Percentiles rank a stretch among this genome's conserved stretches.
Conservation (phyloP, 83 land plant genomes). For the Thuja plicata region DNA sequence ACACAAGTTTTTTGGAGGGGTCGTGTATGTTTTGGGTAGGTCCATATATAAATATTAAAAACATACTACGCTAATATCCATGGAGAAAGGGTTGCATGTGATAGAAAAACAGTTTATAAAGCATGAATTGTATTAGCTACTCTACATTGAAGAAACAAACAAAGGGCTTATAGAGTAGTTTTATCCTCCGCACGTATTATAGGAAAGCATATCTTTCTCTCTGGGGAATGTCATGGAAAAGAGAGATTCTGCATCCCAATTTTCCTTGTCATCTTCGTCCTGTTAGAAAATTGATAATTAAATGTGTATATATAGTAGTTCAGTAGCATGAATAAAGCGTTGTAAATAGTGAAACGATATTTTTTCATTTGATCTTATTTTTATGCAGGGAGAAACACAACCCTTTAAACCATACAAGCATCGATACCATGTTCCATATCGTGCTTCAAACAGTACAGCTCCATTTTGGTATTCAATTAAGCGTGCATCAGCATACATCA, state of each 20-base stretch:
- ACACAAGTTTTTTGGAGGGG: no score
- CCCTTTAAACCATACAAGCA: constrained; percentile 53
- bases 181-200: background rate
- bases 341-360: background rate
- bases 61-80: background rate
- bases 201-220: background rate
- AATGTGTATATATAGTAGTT: background rate
- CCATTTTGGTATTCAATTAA: constrained; percentile 69
- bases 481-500: constrained; percentile 56
- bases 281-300: constrained; percentile 7
- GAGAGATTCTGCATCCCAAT: background rate
- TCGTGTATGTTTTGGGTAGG: no score
- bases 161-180: background rate
- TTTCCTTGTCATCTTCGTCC: background rate
- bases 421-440: constrained; percentile 41
- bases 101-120: background rate
- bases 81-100: background rate
- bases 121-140: background rate
- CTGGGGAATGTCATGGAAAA: background rate
- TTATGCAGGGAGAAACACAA: constrained; percentile 41
- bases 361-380: background rate
- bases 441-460: constrained; percentile 43
- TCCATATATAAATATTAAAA: no score
- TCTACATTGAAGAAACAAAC: background rate
- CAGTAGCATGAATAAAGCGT: background rate